phyloP scores from a whole-genome alignment of 345 rosid genomes.

The Aegle marmelos region DNA sequence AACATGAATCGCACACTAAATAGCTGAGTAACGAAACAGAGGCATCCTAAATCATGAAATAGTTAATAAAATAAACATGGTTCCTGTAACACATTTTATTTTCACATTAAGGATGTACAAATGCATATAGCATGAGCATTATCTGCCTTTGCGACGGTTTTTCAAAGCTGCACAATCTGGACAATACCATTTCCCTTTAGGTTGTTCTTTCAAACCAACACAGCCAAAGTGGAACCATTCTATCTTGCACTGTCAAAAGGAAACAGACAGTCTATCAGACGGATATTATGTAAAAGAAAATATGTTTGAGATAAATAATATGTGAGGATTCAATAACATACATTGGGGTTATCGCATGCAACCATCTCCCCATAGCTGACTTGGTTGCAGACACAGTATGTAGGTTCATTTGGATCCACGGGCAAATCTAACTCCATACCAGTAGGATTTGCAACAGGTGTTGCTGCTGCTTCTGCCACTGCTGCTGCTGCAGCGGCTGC shows the following conservation, averaged over 20 bases:
- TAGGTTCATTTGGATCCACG: slow-evolving; percentile 95
- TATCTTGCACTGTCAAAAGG: slow-evolving; percentile 74
- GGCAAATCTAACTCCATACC: slow-evolving; percentile 90
- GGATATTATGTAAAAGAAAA: neutral
- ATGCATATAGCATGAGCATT: slow-evolving; percentile 9
- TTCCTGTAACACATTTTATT: neutral
- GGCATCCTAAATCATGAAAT: neutral
- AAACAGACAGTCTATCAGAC: slow-evolving; percentile 14
- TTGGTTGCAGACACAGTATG: slow-evolving; percentile 93
- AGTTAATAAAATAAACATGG: neutral
- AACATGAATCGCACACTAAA: neutral
- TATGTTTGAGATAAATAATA: neutral
- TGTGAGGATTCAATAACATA: slow-evolving; percentile 26
- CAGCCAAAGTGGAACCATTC: slow-evolving; percentile 99
- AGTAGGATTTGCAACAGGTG: slow-evolving; percentile 54
- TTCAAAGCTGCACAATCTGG: slow-evolving; percentile 66
- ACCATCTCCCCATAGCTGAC: slow-evolving; percentile 98
- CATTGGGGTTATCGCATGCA: slow-evolving; percentile 90
- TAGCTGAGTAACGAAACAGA: neutral
- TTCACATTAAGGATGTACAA: neutral
- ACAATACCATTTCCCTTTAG: slow-evolving; percentile 95
- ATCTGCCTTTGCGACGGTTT: slow-evolving; percentile 71
- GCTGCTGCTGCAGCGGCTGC: slow-evolving; percentile 21
- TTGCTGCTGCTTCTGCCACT: slow-evolving; percentile 32
- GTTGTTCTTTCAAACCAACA: slow-evolving; percentile 83